phyloP scores from a whole-genome alignment of 306 rosid genomes.

The Vicia villosa region DNA sequence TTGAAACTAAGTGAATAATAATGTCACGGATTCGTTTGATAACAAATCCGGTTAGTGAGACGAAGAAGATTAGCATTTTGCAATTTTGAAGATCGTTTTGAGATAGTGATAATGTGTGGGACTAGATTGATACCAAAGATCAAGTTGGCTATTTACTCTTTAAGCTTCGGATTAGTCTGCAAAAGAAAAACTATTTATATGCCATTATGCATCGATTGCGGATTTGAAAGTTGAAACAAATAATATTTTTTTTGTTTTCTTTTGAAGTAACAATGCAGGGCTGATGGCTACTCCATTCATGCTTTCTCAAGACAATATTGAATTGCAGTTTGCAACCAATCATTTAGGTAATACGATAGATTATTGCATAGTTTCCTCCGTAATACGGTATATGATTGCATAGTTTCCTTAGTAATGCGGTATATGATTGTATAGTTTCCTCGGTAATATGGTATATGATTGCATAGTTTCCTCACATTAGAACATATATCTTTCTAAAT shows the following conservation, averaged over 20 bases:
- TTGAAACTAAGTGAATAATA: background rate
- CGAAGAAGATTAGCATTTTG: too few species aligned
- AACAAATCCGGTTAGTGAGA: too few species aligned
- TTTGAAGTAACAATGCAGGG: slow-evolving; percentile 85
- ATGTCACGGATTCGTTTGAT: too few species aligned
- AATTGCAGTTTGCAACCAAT: slow-evolving; percentile 82
- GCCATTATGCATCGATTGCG: slow-evolving; percentile 1
- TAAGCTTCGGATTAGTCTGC: background rate
- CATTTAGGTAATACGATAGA: slow-evolving; percentile 55
- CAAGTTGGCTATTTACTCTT: too few species aligned
- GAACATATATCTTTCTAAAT: slow-evolving; percentile 2
- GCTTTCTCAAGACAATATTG: slow-evolving; percentile 73
- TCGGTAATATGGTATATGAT: background rate
- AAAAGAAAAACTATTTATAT: background rate
- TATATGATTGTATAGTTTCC: slow-evolving; percentile 1
- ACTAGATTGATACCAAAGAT: too few species aligned
- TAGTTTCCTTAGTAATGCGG: background rate
- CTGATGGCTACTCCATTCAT: slow-evolving; percentile 72
- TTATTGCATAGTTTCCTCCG: slow-evolving; percentile 13
- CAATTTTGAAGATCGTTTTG: too few species aligned
- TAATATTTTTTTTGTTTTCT: slow-evolving; percentile 31
- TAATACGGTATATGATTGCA: background rate
- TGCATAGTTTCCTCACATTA: slow-evolving; percentile 8
- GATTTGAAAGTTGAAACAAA: slow-evolving; percentile 28
- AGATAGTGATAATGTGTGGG: too few species aligned